Percentiles rank a stretch among this genome's conserved stretches.
phyloP scores from a whole-genome alignment of 2,329 filamentous ascomycete species.

The Chaetomium olivaceum region DNA sequence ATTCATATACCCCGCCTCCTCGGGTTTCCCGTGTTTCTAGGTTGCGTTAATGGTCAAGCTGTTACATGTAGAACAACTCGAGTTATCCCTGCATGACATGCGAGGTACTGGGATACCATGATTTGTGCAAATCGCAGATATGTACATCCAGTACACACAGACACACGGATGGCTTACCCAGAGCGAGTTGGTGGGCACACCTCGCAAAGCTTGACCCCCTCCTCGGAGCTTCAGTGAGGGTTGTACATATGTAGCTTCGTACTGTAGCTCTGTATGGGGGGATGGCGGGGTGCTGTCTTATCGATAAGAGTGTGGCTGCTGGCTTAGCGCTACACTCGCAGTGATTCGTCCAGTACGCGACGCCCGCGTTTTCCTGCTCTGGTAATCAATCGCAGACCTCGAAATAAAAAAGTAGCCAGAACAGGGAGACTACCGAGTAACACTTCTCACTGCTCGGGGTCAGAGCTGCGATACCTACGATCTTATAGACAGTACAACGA shows the following conservation, averaged over 20 bases:
- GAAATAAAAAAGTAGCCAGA: conserved; percentile 7
- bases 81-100: background rate
- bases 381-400: background rate
- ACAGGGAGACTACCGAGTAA: background rate
- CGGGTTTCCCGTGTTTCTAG: too few relatives aligned
- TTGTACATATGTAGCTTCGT: too few relatives aligned
- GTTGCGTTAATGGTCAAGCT: too few relatives aligned
- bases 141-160: too few relatives aligned
- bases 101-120: background rate
- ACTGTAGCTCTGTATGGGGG: too few relatives aligned
- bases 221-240: background rate
- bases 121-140: background rate
- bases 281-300: conserved; percentile 9
- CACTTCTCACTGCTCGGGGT: background rate
- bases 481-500: background rate
- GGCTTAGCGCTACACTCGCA: background rate
- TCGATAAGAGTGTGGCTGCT: conserved; percentile 18
- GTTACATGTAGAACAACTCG: too few relatives aligned
- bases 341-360: conserved; percentile 7
- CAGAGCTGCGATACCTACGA: background rate
- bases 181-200: background rate
- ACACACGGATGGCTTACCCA: background rate
- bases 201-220: background rate
- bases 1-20: too few relatives aligned
- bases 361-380: background rate